Evolutionary conservation across 1,284 basidiomycete species (phyloP), one percentile per base, ranked within the genome.

Genomic region (Papiliotrema terrestris): DNA sequence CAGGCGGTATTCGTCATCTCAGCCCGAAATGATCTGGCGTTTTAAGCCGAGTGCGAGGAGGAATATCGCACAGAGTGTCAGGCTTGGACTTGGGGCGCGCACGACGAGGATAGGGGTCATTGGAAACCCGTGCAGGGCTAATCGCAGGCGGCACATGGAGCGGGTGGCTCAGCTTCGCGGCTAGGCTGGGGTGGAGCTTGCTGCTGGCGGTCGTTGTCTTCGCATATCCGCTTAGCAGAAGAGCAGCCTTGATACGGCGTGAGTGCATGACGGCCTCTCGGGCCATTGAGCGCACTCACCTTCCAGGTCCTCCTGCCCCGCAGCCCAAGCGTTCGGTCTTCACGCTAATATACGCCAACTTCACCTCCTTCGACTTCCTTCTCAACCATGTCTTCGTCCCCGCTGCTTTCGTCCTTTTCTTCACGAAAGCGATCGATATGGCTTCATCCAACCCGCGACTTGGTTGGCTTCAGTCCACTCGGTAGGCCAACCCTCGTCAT

Each of bases 401-500:
- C n/a, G n/a, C 46, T 48, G 26, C 46, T 14, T 48, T 48, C 26
- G n/a, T 36, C 26, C 22, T 48, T 5, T 17, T 41, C 39, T 41
- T n/a, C 39, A n/a, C 17, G 17, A 20, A 41, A 20, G 39, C 20
- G 6, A 11, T 32, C 29, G 29, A 32, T 11, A 32, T 32, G 6
- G 29, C 29, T 11, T 32, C 29, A 11, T 32, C 29, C 5, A 6
- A 5, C 6, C 39, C 39, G 5, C 20, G 17, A 20, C 39, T 41
- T 5, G 39, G 39, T 15, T 41, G 39, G 39, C 15, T 57, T 35
- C 22, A 20, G 19, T 45, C 65, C 15, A 63, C 69, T 2, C 51
- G 55, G 60, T 66, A 29, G 59, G 64, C 53, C 22, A 23, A 29
- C 14, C 37, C 5, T 5, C 29, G 29, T 6, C 11, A 5, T 11